Conservation (phyloP, 2,329 filamentous ascomycete species). For the Hymenoscyphus albidus region DNA sequence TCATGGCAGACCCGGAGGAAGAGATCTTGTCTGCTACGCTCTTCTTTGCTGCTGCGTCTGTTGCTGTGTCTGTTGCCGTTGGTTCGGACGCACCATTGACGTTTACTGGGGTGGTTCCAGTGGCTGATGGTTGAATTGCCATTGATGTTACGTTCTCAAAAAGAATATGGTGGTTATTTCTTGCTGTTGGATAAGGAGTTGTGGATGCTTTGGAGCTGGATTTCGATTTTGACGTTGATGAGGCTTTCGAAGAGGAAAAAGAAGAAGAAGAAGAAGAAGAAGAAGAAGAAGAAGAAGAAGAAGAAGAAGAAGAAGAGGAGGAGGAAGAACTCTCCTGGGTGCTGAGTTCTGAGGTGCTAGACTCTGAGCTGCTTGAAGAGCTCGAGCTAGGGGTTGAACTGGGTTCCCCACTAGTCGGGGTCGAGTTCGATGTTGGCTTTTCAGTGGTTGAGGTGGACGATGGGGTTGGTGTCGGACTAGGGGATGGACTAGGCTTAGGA, state of each 20-base stretch:
- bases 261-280: slow-evolving; percentile 14
- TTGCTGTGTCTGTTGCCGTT: slow-evolving; percentile 12
- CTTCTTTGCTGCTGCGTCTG: slow-evolving; percentile 13
- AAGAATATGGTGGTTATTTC: slow-evolving; percentile 26
- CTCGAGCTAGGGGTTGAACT: slow-evolving; percentile 14
- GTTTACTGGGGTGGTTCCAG: slow-evolving; percentile 9
- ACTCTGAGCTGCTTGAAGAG: slow-evolving; percentile 14
- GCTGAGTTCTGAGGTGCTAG: slow-evolving; percentile 12
- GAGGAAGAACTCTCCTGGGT: slow-evolving; percentile 12
- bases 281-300: slow-evolving; percentile 14
- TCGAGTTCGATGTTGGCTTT: slow-evolving; percentile 11
- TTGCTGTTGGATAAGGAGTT: slow-evolving; percentile 10
- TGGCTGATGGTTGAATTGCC: slow-evolving; percentile 4
- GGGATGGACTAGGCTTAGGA: slow-evolving; percentile 20
- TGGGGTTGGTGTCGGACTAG: slow-evolving; percentile 28
- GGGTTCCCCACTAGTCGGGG: slow-evolving; percentile 18
- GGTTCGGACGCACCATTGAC: background rate
- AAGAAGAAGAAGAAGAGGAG: no score
- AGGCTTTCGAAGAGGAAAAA: slow-evolving; percentile 1
- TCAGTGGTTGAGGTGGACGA: slow-evolving; percentile 14
- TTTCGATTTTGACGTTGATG: slow-evolving; percentile 15
- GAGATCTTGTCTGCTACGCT: slow-evolving; percentile 18
- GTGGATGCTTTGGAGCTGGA: slow-evolving; percentile 4
- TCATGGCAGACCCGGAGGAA: slow-evolving; percentile 21
- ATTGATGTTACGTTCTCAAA: slow-evolving; percentile 25